These are phyloP conservation scores for Volvox reticuliferus DNA, from an alignment of 139 green algal genomes.

Conservation along the genomic window DNA sequence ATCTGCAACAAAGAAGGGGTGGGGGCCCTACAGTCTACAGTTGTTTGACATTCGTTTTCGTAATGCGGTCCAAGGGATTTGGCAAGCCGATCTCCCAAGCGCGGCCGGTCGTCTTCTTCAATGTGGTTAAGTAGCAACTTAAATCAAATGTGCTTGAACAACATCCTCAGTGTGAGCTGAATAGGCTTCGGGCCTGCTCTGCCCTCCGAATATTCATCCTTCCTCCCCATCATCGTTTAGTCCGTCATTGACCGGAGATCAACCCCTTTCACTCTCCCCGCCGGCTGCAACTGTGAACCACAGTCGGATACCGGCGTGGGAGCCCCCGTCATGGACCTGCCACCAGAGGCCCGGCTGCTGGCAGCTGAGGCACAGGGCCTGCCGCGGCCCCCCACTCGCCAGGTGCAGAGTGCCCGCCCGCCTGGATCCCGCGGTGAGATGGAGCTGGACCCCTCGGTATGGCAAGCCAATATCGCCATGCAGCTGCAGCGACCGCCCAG, in stretches of 20 bases:
- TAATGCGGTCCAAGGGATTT: too few species aligned
- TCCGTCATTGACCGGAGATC: too few species aligned
- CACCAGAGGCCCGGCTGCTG: conserved; percentile 34
- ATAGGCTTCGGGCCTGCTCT: background rate
- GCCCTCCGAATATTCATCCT: background rate
- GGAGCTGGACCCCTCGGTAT: conserved; percentile 57
- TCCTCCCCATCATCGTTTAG: background rate
- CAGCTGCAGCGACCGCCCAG: conserved; percentile 68
- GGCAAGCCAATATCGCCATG: conserved; percentile 53
- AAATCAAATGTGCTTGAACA: too few species aligned
- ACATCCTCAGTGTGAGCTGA: too few species aligned
- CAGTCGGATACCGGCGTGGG: background rate
- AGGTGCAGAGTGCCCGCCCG: conserved; percentile 63
- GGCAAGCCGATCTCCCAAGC: too few species aligned
- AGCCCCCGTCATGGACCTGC: conserved; percentile 4
- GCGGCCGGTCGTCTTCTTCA: too few species aligned
- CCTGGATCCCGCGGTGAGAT: conserved; percentile 31
- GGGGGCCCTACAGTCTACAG: too few species aligned
- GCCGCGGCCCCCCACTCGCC: conserved; percentile 37
- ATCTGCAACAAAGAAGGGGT: too few species aligned
- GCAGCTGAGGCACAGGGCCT: conserved; percentile 12
- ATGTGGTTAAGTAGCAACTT: too few species aligned
- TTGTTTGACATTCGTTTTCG: too few species aligned
- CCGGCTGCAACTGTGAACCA: background rate
- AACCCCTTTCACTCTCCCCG: background rate